phyloP scores from a whole-genome alignment of 2,329 filamentous ascomycete genomes.

The Cryphonectria carpinicola region DNA sequence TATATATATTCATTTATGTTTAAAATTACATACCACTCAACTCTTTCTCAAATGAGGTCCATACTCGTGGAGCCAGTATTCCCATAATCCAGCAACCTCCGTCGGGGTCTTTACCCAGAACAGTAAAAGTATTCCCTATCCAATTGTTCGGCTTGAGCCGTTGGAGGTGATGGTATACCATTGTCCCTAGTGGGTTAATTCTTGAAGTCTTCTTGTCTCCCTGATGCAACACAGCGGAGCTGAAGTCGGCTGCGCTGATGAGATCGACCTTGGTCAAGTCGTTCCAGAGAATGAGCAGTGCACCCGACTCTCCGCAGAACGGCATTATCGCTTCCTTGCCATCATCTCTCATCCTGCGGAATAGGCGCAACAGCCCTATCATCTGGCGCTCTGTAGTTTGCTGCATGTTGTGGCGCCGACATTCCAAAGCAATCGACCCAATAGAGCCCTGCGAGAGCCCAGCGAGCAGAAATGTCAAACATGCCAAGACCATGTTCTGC shows the following conservation, averaged over 20 bases:
- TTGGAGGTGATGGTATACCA: slow-evolving; percentile 30
- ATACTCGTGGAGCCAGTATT: slow-evolving; percentile 11
- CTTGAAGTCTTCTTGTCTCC: slow-evolving; percentile 24
- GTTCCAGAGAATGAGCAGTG: slow-evolving; percentile 40
- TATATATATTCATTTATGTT: background rate
- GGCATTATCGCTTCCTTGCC: slow-evolving; percentile 30
- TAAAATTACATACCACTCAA: background rate
- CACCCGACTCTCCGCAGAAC: slow-evolving; percentile 39
- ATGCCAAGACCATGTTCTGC: slow-evolving; percentile 35
- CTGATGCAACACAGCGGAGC: slow-evolving; percentile 34
- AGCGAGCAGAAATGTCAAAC: slow-evolving; percentile 33
- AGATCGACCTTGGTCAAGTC: slow-evolving; percentile 46
- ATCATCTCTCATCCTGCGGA: slow-evolving; percentile 30
- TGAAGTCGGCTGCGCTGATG: slow-evolving; percentile 43
- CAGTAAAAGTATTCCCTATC: slow-evolving; percentile 28
- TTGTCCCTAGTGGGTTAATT: slow-evolving; percentile 30
- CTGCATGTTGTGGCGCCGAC: slow-evolving; percentile 40
- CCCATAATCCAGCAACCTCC: slow-evolving; percentile 37
- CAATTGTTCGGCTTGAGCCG: slow-evolving; percentile 17
- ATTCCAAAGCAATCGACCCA: slow-evolving; percentile 35
- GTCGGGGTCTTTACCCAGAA: slow-evolving; percentile 36
- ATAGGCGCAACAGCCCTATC: slow-evolving; percentile 34
- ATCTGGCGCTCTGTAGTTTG: slow-evolving; percentile 42
- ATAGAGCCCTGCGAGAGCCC: slow-evolving; percentile 34
- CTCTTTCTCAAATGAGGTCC: background rate